These are phyloP conservation scores for Melianthus villosus DNA, from an alignment of 441 rosid species.

Conservation along the genomic window DNA sequence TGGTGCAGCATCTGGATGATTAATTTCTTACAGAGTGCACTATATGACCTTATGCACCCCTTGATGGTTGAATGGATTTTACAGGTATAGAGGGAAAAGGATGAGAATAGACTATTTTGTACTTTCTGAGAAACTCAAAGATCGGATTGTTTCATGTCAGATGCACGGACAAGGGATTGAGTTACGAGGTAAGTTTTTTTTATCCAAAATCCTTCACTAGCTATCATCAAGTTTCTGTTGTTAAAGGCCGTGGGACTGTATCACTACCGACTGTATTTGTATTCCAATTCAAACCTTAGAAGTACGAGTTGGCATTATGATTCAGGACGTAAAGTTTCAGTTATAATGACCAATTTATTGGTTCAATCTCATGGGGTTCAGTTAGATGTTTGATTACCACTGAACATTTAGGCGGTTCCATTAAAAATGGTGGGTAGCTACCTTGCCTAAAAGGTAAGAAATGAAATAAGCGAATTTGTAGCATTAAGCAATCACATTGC, in stretches of 20 bases:
- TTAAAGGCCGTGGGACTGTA: not conserved
- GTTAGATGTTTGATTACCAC: no score
- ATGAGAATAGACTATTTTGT: slow-evolving; percentile 85
- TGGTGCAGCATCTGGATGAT: not conserved
- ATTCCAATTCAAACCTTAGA: no score
- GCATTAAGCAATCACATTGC: no score
- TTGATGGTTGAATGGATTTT: slow-evolving; percentile 1
- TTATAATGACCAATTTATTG: no score
- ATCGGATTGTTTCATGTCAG: slow-evolving; percentile 48
- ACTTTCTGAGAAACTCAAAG: slow-evolving; percentile 54
- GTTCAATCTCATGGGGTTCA: no score
- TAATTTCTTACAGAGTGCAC: not conserved
- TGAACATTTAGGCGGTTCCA: no score
- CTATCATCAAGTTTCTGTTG: not conserved
- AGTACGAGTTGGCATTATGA: no score
- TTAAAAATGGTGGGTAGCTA: no score
- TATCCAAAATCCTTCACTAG: not conserved
- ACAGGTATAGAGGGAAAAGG: slow-evolving; percentile 80
- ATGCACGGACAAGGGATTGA: slow-evolving; percentile 77
- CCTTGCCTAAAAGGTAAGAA: no score
- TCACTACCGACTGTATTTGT: not conserved
- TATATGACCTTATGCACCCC: not conserved
- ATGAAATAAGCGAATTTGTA: no score
- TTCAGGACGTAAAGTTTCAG: no score
- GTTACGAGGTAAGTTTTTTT: slow-evolving; percentile 35